phyloP scores from a whole-genome alignment of 441 rosid species.

The Lepidium campestre region DNA sequence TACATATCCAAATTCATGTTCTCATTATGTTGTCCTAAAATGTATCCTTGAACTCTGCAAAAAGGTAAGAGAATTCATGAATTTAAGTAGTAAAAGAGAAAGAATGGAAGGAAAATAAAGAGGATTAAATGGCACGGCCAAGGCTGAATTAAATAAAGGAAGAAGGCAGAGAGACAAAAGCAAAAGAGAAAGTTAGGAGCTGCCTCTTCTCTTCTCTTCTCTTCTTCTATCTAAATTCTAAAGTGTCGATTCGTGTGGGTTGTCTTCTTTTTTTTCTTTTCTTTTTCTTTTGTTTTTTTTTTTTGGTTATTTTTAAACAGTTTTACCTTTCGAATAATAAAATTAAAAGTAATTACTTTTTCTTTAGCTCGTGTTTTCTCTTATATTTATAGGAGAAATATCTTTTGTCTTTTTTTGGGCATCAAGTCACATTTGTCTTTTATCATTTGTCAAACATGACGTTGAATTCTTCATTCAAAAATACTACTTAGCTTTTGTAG shows the following conservation, averaged over 20 bases:
- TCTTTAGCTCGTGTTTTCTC: conserved; percentile 21
- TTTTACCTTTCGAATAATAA: conserved; percentile 25
- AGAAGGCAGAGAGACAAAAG: conserved; percentile 23
- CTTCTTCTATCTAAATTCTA: no score
- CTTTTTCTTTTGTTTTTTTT: not conserved
- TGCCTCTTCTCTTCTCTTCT: conserved; percentile 19
- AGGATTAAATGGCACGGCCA: conserved; percentile 20
- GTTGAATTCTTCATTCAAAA: conserved; percentile 10
- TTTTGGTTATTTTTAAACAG: conserved; percentile 2
- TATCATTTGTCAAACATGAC: conserved; percentile 18
- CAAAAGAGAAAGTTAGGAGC: conserved; percentile 30
- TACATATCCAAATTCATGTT: not conserved
- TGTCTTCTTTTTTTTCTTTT: conserved; percentile 13
- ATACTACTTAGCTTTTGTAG: conserved; percentile 4
- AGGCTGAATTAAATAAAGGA: conserved; percentile 19
- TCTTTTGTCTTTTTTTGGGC: not conserved
- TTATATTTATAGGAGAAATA: not conserved
- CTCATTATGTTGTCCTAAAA: not conserved
- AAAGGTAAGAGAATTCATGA: not conserved
- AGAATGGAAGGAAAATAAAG: not conserved
- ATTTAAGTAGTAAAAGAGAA: not conserved
- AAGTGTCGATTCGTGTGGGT: conserved; percentile 27
- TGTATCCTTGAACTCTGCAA: not conserved
- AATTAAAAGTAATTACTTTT: conserved; percentile 11
- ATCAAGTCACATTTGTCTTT: conserved; percentile 28